A percentile compares a stretch with the other conserved stretches of the same genome.
phyloP scores from a whole-genome alignment of 2,329 filamentous ascomycete genomes.

The Rhynchosporium graminicola region DNA sequence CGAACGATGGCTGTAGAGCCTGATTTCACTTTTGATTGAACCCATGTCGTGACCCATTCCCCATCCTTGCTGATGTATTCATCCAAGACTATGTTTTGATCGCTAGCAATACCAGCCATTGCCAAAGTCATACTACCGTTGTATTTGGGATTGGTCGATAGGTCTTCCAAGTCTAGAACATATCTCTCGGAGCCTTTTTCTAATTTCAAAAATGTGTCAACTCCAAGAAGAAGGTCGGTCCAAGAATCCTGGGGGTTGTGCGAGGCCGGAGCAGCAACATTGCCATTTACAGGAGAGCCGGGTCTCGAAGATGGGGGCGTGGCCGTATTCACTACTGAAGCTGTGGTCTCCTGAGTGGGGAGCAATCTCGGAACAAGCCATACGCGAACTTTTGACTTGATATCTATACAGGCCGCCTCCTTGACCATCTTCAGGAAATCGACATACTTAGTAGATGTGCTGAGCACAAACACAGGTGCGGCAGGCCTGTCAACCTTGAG shows the following conservation, averaged over 20 bases:
- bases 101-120: conserved; percentile 66
- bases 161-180: conserved; percentile 63
- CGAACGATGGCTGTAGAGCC: conserved; percentile 30
- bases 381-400: conserved; percentile 72
- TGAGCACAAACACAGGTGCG: conserved; percentile 69
- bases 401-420: conserved; percentile 63
- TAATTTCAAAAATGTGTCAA: conserved; percentile 62
- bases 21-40: conserved; percentile 28
- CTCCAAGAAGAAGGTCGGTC: conserved; percentile 48
- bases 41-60: conserved; percentile 56
- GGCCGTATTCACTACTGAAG: conserved; percentile 46
- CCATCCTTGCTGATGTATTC: conserved; percentile 63
- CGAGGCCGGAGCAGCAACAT: neutral
- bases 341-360: conserved; percentile 36
- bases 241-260: conserved; percentile 43
- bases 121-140: conserved; percentile 72
- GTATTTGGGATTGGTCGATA: conserved; percentile 72
- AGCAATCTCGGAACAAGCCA: conserved; percentile 37
- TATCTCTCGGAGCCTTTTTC: conserved; percentile 65
- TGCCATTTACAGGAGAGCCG: conserved; percentile 30
- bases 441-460: conserved; percentile 68
- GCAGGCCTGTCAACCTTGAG: conserved; percentile 61
- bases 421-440: conserved; percentile 79
- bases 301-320: conserved; percentile 42
- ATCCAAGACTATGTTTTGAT: conserved; percentile 81